Evolutionary conservation across 176 grass and related monocot genomes (phyloP), one percentile per base, ranked within the genome.

Genomic region (Saccharum officinarum): DNA sequence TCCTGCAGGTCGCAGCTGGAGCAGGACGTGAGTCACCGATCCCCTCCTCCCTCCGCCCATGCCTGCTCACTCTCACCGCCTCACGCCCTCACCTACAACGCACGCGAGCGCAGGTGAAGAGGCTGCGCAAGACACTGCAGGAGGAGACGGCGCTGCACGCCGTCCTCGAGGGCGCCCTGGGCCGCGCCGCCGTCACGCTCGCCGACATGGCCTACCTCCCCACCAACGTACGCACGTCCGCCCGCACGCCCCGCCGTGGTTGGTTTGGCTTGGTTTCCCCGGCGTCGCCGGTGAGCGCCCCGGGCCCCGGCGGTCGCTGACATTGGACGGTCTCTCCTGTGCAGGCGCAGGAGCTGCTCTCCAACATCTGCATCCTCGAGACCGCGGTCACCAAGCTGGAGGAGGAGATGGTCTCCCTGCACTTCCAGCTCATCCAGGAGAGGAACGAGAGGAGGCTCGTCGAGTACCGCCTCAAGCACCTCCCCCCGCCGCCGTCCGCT

Each of bases 381-480:
- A 73, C 73, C 13, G 81, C 73, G 15, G 74, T 94, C 80, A n/a
- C 82, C 14, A 90, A 85, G 85, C 83, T 98, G 30, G 96, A 98
- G 89, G 93, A 98, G 81, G 93, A 95, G 75, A 90, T 95, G 78
- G 90, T 94, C 3, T 78, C 91, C 68, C 89, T 98, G 67, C 93
- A 98, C 78, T 92, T 95, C 89, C 89, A 95, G 88, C 87, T 98
- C 77, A 98, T 91, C 75, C 96, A 98, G 88, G 96, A 98, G 91
- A 88, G 93, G 71, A 95, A 98, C 85, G 96, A 98, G 85, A 89
- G 96, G 71, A 87, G 89, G 50, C 89, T 98, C 83, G 81, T 91
- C 31, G 91, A 95, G 87, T 95, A 98, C 81, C 87, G 77, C 18
- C 71, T 95, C 77, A 95, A 93, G 75, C 87, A 98, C 57, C 44